A percentile compares a stretch with the other conserved stretches of the same genome.
Conservation (phyloP, 2,329 filamentous ascomycete species). For the Magnaporthiopsis rhizophila region DNA sequence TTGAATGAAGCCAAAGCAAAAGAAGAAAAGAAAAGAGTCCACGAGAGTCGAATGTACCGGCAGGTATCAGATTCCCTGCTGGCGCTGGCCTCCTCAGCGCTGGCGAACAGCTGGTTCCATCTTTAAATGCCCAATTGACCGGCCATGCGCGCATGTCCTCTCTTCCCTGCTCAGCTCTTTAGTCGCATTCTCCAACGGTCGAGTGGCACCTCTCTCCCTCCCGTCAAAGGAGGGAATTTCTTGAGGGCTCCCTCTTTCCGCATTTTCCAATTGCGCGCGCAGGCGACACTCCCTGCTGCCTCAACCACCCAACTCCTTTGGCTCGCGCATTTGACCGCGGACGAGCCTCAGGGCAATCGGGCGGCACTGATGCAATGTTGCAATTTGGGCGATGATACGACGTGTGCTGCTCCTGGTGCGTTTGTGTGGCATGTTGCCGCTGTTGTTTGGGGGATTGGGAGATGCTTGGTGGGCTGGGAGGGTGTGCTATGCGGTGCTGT, state of each 20-base stretch:
- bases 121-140: neutral
- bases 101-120: neutral
- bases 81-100: neutral
- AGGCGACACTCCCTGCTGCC: neutral
- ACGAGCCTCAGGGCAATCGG: constrained; percentile 1
- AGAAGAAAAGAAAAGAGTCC: neutral
- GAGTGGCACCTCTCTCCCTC: constrained; percentile 4
- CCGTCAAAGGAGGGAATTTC: constrained; percentile 4
- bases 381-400: constrained; percentile 1
- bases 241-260: neutral
- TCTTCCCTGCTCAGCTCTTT: neutral
- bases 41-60: neutral
- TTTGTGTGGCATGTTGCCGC: neutral
- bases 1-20: neutral
- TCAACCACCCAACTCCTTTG: neutral
- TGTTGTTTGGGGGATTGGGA: neutral
- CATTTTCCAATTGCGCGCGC: constrained; percentile 4
- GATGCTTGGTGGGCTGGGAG: neutral
- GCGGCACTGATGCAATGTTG: constrained; percentile 3
- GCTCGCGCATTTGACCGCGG: constrained; percentile 4
- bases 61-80: neutral
- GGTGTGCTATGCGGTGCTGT: neutral
- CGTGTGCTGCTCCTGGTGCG: neutral
- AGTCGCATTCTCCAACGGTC: neutral
- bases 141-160: neutral